phyloP scores from a whole-genome alignment of 1,139 yeast species.

The Saccharomycopsis crataegensis region DNA sequence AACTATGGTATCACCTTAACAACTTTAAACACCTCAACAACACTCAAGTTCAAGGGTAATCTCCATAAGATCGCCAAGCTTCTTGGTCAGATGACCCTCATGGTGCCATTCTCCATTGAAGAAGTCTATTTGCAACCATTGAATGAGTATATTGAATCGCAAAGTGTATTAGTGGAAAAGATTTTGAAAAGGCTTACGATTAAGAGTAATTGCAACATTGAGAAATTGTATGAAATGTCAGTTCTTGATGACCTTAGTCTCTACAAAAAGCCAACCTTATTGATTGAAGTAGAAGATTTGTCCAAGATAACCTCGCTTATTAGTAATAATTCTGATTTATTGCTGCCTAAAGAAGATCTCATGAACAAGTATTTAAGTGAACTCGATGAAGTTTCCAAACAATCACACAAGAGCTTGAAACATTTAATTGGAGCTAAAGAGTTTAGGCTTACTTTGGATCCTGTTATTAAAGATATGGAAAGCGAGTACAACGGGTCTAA shows the following conservation, averaged over 20 bases:
- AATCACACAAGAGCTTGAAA: slow-evolving; percentile 5
- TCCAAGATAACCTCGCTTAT: slow-evolving; percentile 53
- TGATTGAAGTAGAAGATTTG: slow-evolving; percentile 59
- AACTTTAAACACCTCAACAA: slow-evolving; percentile 25
- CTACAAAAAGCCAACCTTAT: slow-evolving; percentile 56
- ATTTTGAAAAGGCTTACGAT: slow-evolving; percentile 36
- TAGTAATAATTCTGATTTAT: slow-evolving; percentile 21
- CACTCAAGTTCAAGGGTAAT: slow-evolving; percentile 38
- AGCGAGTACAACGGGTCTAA: slow-evolving; percentile 30
- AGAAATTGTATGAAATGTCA: slow-evolving; percentile 51
- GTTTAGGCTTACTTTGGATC: slow-evolving; percentile 32
- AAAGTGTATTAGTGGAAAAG: slow-evolving; percentile 38
- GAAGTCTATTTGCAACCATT: slow-evolving; percentile 74
- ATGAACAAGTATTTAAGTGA: neutral
- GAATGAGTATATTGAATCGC: slow-evolving; percentile 57
- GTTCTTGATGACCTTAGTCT: slow-evolving; percentile 68
- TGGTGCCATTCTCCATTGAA: slow-evolving; percentile 55
- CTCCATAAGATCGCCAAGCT: slow-evolving; percentile 52
- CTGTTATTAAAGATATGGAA: slow-evolving; percentile 25
- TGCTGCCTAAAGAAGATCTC: neutral
- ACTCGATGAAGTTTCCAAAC: neutral
- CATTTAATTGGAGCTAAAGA: slow-evolving; percentile 7
- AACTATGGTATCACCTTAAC: slow-evolving; percentile 46
- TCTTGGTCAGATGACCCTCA: slow-evolving; percentile 55
- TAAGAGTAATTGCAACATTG: slow-evolving; percentile 51